A percentile compares a stretch with the other conserved stretches of the same genome.
Conservation (phyloP, 345 rosid genomes). For the Trapa incisa region DNA sequence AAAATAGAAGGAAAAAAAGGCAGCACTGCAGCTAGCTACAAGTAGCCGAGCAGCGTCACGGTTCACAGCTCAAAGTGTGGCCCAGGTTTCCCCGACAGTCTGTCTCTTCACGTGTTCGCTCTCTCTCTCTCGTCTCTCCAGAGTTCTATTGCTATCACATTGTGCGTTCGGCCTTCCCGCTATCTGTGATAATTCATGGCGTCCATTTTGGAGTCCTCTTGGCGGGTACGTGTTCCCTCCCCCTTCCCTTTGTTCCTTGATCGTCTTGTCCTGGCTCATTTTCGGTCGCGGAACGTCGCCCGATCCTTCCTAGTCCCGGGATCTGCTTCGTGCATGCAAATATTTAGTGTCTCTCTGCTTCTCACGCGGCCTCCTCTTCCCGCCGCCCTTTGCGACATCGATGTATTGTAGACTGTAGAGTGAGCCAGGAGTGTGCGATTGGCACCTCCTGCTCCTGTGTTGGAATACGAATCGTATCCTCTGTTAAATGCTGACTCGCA, state of each 20-base stretch:
- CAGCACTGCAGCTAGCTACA: neutral
- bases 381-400: neutral
- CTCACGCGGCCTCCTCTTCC: neutral
- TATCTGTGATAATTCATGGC: constrained; percentile 33
- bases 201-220: constrained; percentile 54
- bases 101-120: constrained; percentile 8
- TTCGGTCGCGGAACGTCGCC: neutral
- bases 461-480: neutral
- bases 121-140: neutral
- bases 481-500: neutral
- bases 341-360: neutral
- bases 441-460: no score
- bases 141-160: neutral
- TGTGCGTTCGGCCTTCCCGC: neutral
- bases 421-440: no score
- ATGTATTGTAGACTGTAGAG: neutral
- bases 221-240: constrained; percentile 46
- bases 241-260: constrained; percentile 1
- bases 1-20: no score
- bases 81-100: constrained; percentile 7
- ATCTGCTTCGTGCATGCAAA: neutral
- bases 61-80: neutral
- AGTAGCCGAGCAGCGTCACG: neutral
- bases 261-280: neutral
- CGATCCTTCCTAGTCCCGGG: neutral